These are phyloP conservation scores for Tetracladium setigerum DNA, from an alignment of 495 filamentous ascomycete species.

Conservation along the genomic window DNA sequence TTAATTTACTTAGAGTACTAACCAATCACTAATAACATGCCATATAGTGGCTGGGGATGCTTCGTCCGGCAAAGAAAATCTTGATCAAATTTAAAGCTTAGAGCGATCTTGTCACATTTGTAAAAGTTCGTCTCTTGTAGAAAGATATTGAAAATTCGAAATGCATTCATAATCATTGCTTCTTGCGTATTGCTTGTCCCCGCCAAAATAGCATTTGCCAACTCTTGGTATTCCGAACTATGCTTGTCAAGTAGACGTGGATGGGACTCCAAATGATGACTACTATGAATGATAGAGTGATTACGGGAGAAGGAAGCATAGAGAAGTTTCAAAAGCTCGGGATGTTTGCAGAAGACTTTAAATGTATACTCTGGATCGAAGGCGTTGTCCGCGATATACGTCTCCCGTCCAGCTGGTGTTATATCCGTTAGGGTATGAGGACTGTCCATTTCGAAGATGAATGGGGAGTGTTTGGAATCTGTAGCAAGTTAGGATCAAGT, in stretches of 20 bases:
- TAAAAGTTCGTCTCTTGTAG: conserved; percentile 97
- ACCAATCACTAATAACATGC: conserved; percentile 95
- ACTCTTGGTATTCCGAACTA: conserved; percentile 60
- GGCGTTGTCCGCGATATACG: conserved; percentile 81
- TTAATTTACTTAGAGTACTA: no score
- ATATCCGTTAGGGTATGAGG: conserved; percentile 73
- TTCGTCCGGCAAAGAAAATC: conserved; percentile 77
- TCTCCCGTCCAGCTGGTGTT: conserved; percentile 85
- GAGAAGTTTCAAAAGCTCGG: conserved; percentile 73
- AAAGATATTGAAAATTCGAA: conserved; percentile 82
- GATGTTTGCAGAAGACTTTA: conserved; percentile 89
- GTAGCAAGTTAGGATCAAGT: neutral
- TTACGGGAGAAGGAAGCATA: conserved; percentile 85
- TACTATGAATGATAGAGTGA: conserved; percentile 56
- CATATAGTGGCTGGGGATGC: conserved; percentile 85
- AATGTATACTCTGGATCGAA: conserved; percentile 95
- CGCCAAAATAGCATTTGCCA: conserved; percentile 74
- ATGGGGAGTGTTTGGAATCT: conserved; percentile 77
- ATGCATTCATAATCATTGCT: conserved; percentile 94
- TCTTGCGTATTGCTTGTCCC: conserved; percentile 84
- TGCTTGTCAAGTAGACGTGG: conserved; percentile 71
- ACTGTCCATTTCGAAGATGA: conserved; percentile 73
- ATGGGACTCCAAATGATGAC: neutral
- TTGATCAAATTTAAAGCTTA: conserved; percentile 89
- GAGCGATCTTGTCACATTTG: conserved; percentile 94